Evolutionary conservation across 1,139 yeast species (phyloP).

Genomic region (Hemisphaericaspora subhashii): DNA sequence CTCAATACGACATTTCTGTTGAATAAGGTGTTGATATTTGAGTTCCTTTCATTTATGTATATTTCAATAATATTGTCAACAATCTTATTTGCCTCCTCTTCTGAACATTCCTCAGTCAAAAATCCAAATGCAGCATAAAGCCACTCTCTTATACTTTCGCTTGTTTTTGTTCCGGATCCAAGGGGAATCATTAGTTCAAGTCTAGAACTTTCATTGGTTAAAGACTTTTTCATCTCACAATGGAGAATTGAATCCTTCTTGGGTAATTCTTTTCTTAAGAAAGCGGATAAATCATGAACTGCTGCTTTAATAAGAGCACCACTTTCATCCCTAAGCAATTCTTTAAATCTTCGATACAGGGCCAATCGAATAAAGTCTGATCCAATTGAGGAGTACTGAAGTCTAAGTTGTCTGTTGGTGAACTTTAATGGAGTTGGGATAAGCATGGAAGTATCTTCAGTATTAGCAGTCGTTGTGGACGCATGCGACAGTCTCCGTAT

Average conservation of each 20-base stretch:
- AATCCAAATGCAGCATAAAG: conserved; percentile 42
- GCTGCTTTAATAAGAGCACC: conserved; percentile 38
- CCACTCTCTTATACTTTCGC: conserved; percentile 26
- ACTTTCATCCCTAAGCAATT: conserved; percentile 30
- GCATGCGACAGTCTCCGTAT: neutral
- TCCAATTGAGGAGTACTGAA: conserved; percentile 38
- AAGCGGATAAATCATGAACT: conserved; percentile 39
- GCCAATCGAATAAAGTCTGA: conserved; percentile 36
- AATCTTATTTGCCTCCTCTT: conserved; percentile 26
- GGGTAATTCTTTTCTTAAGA: conserved; percentile 31
- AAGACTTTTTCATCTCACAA: conserved; percentile 25
- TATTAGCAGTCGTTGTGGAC: neutral
- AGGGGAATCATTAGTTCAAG: conserved; percentile 12
- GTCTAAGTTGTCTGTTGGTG: conserved; percentile 16
- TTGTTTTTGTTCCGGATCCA: too few species aligned
- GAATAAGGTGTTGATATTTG: conserved; percentile 9
- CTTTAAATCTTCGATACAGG: conserved; percentile 35
- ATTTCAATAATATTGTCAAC: conserved; percentile 32
- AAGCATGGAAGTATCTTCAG: conserved; percentile 8
- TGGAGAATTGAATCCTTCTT: conserved; percentile 19
- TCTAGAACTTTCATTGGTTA: conserved; percentile 16
- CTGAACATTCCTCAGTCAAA: conserved; percentile 27
- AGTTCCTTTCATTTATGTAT: conserved; percentile 25
- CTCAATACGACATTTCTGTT: conserved; percentile 6
- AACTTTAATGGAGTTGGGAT: conserved; percentile 14